A percentile compares a stretch with the other conserved stretches of the same genome.
Conservation (phyloP, 441 rosid genomes). For the Pelargonium australe region DNA sequence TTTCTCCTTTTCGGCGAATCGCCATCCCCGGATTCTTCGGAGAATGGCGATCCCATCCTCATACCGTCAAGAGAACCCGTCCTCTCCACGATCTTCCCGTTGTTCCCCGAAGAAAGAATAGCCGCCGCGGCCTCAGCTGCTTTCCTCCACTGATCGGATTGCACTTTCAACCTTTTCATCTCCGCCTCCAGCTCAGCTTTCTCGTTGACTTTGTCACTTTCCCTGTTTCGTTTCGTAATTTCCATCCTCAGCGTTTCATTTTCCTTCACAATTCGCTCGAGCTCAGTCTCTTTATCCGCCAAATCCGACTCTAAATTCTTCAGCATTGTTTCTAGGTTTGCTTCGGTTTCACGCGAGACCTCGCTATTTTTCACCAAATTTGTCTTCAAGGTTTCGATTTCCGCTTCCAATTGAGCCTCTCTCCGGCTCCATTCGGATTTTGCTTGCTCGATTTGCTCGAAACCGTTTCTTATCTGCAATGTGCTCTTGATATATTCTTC, state of each 20-base stretch:
- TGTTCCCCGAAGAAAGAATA: constrained; percentile 68
- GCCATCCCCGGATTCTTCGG: constrained; percentile 58
- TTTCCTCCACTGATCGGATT: constrained; percentile 96
- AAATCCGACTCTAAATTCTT: constrained; percentile 47
- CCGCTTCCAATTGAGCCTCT: constrained; percentile 40
- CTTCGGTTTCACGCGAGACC: constrained; percentile 43
- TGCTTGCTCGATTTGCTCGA: constrained; percentile 55
- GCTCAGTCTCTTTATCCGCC: constrained; percentile 48
- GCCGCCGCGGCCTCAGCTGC: constrained; percentile 96
- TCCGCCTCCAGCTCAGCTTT: constrained; percentile 64
- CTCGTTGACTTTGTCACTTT: constrained; percentile 36
- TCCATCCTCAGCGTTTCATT: constrained; percentile 50
- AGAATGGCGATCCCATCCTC: constrained; percentile 47
- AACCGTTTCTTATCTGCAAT: constrained; percentile 74
- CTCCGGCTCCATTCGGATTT: constrained; percentile 43
- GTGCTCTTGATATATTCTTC: constrained; percentile 82
- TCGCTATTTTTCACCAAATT: constrained; percentile 42
- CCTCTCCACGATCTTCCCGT: constrained; percentile 60
- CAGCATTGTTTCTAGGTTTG: constrained; percentile 37
- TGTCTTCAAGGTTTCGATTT: constrained; percentile 42
- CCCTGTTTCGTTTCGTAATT: constrained; percentile 41
- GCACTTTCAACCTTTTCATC: constrained; percentile 81
- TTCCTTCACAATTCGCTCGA: constrained; percentile 40
- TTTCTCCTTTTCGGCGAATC: constrained; percentile 90
- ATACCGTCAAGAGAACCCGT: constrained; percentile 50